Base-by-base conservation (phyloP, 2,329 filamentous ascomycete genomes). In the Drechslera avenae region DNA sequence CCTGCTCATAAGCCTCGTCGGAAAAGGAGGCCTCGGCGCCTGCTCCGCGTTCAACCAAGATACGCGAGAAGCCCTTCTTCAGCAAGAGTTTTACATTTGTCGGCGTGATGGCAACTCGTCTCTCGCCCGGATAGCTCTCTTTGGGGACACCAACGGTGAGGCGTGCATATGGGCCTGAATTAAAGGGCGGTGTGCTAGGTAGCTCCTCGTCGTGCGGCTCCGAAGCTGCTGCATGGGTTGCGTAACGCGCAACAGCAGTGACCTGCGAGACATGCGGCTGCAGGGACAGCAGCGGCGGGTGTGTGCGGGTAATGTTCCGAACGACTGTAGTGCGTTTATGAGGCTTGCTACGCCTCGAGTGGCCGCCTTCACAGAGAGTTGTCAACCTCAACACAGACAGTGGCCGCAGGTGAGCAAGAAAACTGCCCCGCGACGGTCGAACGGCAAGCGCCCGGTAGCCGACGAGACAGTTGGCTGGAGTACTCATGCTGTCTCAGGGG, bases 61-160 rank as follows among this genome's bases (percentile, higher is more conserved):
- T 83, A 55, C 85, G 84, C 28, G 80, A 81, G 71, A 91, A 94
- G 28, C 91, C 91, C 72, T 95, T 96, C 72, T 95, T 95, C 56
- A 92, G 83, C 1, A 96, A 77, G 1, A 95, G 77, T 2, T 86
- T 83, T 13, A 91, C 89, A 76, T 96, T 96, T 57, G 89, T 85
- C 1, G 91, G 91, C 0, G 90, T 93, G 48, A 96, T 81, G 23
- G 91, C 90, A 12, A 96, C 91, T 42, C 91, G 88, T 34, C 88
- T 86, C 76, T 96, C 91, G 50, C 86, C 84, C 1, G 86, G 83
- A 64, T 83, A 91, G n/a, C 84, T 87, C 73, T 96, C 91, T 50
- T 83, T 84, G 12, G 90, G 90, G 3, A 94, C 83, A 50, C 91
- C 91, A 39, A 96, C 85, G 3, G 85, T 88, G 48, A 96, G 81